Conservation (phyloP, 352 stramenopile species). For the Globisporangium barbulae region DNA sequence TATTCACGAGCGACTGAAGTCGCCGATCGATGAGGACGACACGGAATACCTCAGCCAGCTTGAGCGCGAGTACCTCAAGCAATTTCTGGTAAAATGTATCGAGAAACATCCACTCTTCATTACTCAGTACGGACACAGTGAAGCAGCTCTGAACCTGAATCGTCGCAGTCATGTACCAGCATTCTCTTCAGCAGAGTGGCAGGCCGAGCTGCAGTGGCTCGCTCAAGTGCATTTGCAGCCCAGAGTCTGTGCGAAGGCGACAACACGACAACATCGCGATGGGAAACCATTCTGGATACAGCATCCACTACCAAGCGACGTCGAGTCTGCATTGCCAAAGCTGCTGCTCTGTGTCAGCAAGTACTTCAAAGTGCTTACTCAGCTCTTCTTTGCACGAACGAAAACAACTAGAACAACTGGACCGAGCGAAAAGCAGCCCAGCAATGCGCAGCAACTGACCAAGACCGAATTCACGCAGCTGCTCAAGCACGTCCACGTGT, state of each 20-base stretch:
- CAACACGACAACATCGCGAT: neutral
- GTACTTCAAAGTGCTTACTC: conserved; percentile 34
- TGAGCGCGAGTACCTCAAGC: conserved; percentile 5
- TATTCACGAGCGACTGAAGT: conserved; percentile 12
- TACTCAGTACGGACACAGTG: neutral
- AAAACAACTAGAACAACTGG: neutral
- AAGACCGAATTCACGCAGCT: conserved; percentile 34
- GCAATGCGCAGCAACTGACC: conserved; percentile 23
- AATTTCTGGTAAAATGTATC: conserved; percentile 11
- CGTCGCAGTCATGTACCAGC: neutral
- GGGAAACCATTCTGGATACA: conserved; percentile 20
- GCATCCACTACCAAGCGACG: conserved; percentile 23
- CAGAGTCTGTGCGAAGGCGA: neutral
- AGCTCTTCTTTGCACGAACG: conserved; percentile 36
- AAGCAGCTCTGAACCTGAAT: neutral
- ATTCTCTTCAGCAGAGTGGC: neutral
- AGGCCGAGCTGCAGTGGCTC: conserved; percentile 15
- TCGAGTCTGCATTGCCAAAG: conserved; percentile 31
- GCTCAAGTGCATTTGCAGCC: conserved; percentile 10
- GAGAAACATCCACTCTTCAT: conserved; percentile 13
- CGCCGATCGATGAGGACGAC: neutral
- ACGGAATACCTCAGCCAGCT: conserved; percentile 5
- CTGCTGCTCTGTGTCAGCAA: conserved; percentile 36
- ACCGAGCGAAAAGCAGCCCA: neutral
- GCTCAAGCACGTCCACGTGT: conserved; percentile 51